Evolutionary conservation across 2,329 filamentous ascomycete species (phyloP).

Genomic region (Daldinia sp.): DNA sequence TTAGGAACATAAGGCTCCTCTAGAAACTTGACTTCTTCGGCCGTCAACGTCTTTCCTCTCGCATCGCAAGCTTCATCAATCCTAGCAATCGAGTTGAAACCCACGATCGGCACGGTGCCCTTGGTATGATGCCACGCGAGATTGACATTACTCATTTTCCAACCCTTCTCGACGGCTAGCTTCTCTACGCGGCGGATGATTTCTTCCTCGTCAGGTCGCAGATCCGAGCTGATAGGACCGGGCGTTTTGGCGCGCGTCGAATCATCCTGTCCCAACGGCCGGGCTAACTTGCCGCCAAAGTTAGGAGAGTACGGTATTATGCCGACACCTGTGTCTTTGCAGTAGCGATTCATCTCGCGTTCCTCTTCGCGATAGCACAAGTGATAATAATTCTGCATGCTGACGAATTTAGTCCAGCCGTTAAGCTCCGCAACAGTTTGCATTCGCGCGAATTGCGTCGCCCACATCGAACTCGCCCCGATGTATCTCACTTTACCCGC

Average conservation of each 20-base stretch:
- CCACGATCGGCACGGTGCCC: slow-evolving; percentile 69
- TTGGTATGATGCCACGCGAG: slow-evolving; percentile 70
- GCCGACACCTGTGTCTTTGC: slow-evolving; percentile 56
- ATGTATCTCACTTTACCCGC: slow-evolving; percentile 69
- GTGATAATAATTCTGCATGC: slow-evolving; percentile 72
- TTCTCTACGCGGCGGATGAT: slow-evolving; percentile 67
- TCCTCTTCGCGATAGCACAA: slow-evolving; percentile 72
- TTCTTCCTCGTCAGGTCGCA: slow-evolving; percentile 33
- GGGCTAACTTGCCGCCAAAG: slow-evolving; percentile 54
- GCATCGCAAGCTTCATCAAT: slow-evolving; percentile 70
- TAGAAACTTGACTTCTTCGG: slow-evolving; percentile 70
- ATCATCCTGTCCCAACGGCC: slow-evolving; percentile 49
- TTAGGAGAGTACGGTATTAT: slow-evolving; percentile 57
- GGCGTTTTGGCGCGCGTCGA: slow-evolving; percentile 50
- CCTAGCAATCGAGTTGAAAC: slow-evolving; percentile 65
- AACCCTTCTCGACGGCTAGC: slow-evolving; percentile 67
- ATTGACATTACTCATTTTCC: slow-evolving; percentile 73
- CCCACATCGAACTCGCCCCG: slow-evolving; percentile 63
- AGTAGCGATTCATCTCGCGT: slow-evolving; percentile 59
- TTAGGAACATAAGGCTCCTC: slow-evolving; percentile 72
- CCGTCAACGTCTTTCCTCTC: slow-evolving; percentile 61
- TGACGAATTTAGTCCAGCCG: slow-evolving; percentile 71
- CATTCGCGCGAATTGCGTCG: slow-evolving; percentile 64
- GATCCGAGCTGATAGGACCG: slow-evolving; percentile 33
- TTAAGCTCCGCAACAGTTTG: slow-evolving; percentile 63